Conservation (phyloP, 225 moss, liverwort and hornwort species). For the Marchantia polymorpha region DNA sequence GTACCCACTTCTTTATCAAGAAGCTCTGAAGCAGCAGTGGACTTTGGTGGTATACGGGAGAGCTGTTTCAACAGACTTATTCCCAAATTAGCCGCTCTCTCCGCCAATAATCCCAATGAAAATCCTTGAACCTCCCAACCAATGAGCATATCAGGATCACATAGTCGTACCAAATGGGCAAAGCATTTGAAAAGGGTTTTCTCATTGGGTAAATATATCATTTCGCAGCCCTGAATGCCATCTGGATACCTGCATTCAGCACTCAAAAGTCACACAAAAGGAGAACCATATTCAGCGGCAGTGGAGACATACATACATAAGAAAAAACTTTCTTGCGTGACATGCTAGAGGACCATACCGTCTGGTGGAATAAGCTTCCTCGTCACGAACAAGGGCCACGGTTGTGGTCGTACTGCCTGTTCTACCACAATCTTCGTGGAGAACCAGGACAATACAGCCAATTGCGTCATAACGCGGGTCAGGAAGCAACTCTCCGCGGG, state of each 20-base stretch:
- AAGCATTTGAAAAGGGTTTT: constrained; percentile 72
- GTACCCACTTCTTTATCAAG: constrained; percentile 24
- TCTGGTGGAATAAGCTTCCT: constrained; percentile 51
- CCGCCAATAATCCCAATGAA: constrained; percentile 86
- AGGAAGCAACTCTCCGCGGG: constrained; percentile 82
- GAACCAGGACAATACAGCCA: constrained; percentile 75
- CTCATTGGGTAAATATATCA: constrained; percentile 79
- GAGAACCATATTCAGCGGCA: not conserved
- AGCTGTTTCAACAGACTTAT: constrained; percentile 81
- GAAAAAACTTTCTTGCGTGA: not conserved
- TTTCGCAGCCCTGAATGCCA: constrained; percentile 60
- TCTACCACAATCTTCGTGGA: constrained; percentile 71
- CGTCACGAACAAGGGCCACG: constrained; percentile 73
- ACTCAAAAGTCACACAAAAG: not conserved
- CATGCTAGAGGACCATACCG: constrained; percentile 40
- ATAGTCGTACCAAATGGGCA: constrained; percentile 65
- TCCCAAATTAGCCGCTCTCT: constrained; percentile 88
- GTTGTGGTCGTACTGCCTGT: constrained; percentile 48
- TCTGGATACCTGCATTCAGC: constrained; percentile 61
- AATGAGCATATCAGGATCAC: constrained; percentile 91
- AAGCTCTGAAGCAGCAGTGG: constrained; percentile 19
- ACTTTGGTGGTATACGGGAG: constrained; percentile 70
- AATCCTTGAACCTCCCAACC: constrained; percentile 98
- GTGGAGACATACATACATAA: not conserved
- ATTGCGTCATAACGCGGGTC: constrained; percentile 97